These are phyloP conservation scores for Lasiodiplodia citricola DNA, from an alignment of 2,329 filamentous ascomycete genomes.

Conservation along the genomic window DNA sequence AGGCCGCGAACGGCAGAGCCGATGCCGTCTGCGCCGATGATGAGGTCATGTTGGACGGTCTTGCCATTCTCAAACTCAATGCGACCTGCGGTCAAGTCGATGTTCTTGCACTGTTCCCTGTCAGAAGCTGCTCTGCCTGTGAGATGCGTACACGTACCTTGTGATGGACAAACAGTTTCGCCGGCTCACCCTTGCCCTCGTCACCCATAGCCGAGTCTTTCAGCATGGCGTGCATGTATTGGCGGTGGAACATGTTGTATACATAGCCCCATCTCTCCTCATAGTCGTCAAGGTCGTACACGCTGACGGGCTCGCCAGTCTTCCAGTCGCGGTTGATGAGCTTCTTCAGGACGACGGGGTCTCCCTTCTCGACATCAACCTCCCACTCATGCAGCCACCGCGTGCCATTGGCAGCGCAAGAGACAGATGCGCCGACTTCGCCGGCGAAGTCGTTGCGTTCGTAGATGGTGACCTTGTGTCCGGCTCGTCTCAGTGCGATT, in stretches of 20 bases:
- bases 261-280: conserved; percentile 67
- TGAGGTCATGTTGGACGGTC: conserved; percentile 60
- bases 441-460: conserved; percentile 70
- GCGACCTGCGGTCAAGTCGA: conserved; percentile 56
- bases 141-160: conserved; percentile 31
- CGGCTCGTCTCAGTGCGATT: conserved; percentile 58
- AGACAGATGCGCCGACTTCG: conserved; percentile 61
- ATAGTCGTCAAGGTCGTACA: conserved; percentile 69
- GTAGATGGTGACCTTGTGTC: conserved; percentile 66
- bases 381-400: conserved; percentile 73
- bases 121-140: neutral
- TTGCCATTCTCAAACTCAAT: conserved; percentile 53
- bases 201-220: conserved; percentile 63
- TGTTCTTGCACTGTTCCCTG: conserved; percentile 48
- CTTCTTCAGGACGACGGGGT: conserved; percentile 68
- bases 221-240: conserved; percentile 72
- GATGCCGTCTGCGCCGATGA: conserved; percentile 71
- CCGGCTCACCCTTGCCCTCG: conserved; percentile 60
- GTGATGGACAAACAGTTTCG: conserved; percentile 65
- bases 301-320: conserved; percentile 68
- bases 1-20: conserved; percentile 67
- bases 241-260: conserved; percentile 73
- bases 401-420: conserved; percentile 71
- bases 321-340: conserved; percentile 74
- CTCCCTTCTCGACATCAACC: conserved; percentile 67